phyloP scores from a whole-genome alignment of 2,329 filamentous ascomycete species.

The Boeremia exigua region DNA sequence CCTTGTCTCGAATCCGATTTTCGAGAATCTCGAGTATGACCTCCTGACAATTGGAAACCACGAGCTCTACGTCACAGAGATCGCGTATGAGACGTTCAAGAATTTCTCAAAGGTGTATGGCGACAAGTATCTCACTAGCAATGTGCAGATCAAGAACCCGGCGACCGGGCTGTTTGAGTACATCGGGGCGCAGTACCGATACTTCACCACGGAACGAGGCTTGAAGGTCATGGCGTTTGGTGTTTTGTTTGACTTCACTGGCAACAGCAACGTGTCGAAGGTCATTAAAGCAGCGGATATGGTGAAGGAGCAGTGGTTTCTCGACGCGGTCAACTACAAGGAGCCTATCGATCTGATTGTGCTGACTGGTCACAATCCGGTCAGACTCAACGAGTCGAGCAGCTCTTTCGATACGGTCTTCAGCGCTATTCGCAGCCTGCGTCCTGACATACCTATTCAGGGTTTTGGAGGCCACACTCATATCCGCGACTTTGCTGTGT shows the following conservation, averaged over 20 bases:
- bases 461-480: slow-evolving; percentile 71
- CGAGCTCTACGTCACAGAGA: slow-evolving; percentile 67
- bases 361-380: slow-evolving; percentile 69
- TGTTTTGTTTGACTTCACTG: slow-evolving; percentile 57
- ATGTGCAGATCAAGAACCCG: slow-evolving; percentile 58
- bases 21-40: slow-evolving; percentile 61
- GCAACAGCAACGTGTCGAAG: slow-evolving; percentile 67
- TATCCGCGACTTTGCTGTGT: slow-evolving; percentile 69
- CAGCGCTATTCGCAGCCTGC: slow-evolving; percentile 63
- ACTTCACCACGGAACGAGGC: slow-evolving; percentile 58
- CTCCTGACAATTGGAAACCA: slow-evolving; percentile 66
- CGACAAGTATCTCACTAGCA: slow-evolving; percentile 61
- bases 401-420: slow-evolving; percentile 59
- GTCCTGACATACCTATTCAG: slow-evolving; percentile 66
- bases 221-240: slow-evolving; percentile 59
- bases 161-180: slow-evolving; percentile 53
- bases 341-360: slow-evolving; percentile 69
- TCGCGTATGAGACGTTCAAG: slow-evolving; percentile 67
- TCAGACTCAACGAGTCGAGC: slow-evolving; percentile 54
- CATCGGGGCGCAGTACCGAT: slow-evolving; percentile 56
- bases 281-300: slow-evolving; percentile 62
- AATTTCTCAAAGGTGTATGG: slow-evolving; percentile 65
- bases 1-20: slow-evolving; percentile 59
- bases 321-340: slow-evolving; percentile 59
- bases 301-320: slow-evolving; percentile 66